These are phyloP conservation scores for Apiospora saccharicola DNA, from an alignment of 2,329 filamentous ascomycete species.

Conservation along the genomic window DNA sequence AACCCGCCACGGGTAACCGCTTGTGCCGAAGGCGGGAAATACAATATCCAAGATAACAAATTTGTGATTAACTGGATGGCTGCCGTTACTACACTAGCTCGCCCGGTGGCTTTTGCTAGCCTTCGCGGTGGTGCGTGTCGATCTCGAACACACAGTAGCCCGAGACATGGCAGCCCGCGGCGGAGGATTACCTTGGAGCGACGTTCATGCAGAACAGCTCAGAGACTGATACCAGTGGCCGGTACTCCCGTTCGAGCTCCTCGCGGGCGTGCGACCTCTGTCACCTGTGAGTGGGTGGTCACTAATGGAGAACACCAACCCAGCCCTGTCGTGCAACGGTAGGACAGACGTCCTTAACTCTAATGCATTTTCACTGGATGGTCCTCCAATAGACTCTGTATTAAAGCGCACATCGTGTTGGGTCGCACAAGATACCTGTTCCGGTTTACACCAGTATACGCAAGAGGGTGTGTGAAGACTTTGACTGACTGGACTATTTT, in stretches of 20 bases:
- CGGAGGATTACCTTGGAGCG: background rate
- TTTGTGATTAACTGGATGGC: background rate
- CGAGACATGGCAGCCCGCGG: slow-evolving; percentile 6
- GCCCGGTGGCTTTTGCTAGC: background rate
- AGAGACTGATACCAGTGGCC: background rate
- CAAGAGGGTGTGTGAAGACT: background rate
- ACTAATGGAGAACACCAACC: background rate
- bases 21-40: background rate
- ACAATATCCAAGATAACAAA: background rate
- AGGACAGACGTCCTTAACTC: background rate
- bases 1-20: background rate
- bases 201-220: background rate
- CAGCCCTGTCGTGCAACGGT: background rate
- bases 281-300: background rate
- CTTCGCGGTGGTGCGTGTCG: background rate
- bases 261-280: background rate
- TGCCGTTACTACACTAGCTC: background rate
- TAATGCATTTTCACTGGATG: background rate
- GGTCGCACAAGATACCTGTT: background rate
- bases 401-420: slow-evolving; percentile 1
- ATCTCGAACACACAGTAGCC: background rate
- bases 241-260: background rate
- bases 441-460: background rate
- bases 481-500: background rate
- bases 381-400: background rate